These are phyloP conservation scores for Lyophyllum semitale DNA, from an alignment of 768 basidiomycete genomes.

Conservation along the genomic window DNA sequence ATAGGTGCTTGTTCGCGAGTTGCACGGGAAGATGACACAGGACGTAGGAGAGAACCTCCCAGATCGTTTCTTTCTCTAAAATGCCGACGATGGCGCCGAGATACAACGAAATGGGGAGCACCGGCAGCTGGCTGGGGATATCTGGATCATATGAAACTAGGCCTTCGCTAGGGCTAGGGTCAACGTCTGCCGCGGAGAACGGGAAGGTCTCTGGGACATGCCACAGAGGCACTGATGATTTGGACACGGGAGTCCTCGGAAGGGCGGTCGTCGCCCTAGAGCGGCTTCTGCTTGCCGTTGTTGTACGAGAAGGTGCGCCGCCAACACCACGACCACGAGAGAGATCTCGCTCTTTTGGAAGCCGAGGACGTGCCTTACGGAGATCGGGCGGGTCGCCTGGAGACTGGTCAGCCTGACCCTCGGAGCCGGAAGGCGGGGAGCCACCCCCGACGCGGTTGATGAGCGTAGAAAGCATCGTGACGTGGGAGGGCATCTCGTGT, in stretches of 20 bases:
- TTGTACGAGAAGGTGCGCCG: conserved; percentile 35
- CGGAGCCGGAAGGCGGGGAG: conserved; percentile 5
- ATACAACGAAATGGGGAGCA: conserved; percentile 78
- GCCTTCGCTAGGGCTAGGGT: conserved; percentile 72
- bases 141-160: conserved; percentile 65
- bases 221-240: conserved; percentile 60
- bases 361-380: conserved; percentile 48
- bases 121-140: conserved; percentile 39
- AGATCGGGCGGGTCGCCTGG: conserved; percentile 26
- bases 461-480: conserved; percentile 59
- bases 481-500: conserved; percentile 59
- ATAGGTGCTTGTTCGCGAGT: conserved; percentile 93
- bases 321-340: conserved; percentile 53
- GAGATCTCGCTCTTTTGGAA: conserved; percentile 50
- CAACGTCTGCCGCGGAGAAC: conserved; percentile 54
- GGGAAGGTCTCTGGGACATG: conserved; percentile 64
- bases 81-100: conserved; percentile 63
- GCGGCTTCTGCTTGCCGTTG: conserved; percentile 11
- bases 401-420: conserved; percentile 14
- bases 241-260: conserved; percentile 28
- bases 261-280: conserved; percentile 34
- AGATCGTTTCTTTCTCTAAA: conserved; percentile 75
- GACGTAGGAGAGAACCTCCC: conserved; percentile 93
- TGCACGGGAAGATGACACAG: conserved; percentile 90
- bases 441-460: conserved; percentile 51